Evolutionary conservation across 2,329 filamentous ascomycete species (phyloP), one percentile per base, ranked within the genome.

Genomic region (Shiraia sp.): DNA sequence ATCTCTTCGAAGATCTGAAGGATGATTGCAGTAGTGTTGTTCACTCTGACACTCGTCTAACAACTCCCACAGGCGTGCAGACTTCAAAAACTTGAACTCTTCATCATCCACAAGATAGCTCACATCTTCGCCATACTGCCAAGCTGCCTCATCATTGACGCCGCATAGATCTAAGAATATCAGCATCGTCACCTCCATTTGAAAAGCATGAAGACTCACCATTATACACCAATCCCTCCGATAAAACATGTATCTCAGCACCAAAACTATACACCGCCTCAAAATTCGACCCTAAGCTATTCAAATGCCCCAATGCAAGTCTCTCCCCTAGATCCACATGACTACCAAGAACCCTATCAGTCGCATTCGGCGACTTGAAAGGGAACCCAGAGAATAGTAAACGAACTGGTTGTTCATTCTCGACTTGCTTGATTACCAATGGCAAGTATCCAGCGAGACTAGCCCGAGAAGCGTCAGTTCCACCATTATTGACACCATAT

Each of bases 311-410:
- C 13, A 74, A 53, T 4, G 71, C 71, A 28, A 74, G 48, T 35
- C 72, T 65, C 39, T 74, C 72, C 4, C 65, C 72, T 9, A 71
- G 52, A 27, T 75, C 72, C 3, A 72, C 72, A 5, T 72, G 47
- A 1, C 42, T 46, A 10, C 72, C 79, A 4, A 83, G 60, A 0
- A 81, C 78, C 41, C 84, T 83, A 22, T 73, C 67, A 1, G 55
- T 54, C 0, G 68, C 71, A 47, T 82, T 83, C 7, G 80, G 76
- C 0, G 78, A 81, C 52, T 83, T 83, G 70, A 81, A 83, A 0
- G 80, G 80, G 32, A 83, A 83, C 0, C 79, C 79, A 0, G 80
- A 80, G 0, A 83, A 70, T 17, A 61, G 36, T 25, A 63, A 36
- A 9, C 33, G 49, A 22, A 63, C 35, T 3, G 59, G 43, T 15